Evolutionary conservation across 768 basidiomycete species (phyloP), one percentile per base, ranked within the genome.

Genomic region (Mrakia frigida): DNA sequence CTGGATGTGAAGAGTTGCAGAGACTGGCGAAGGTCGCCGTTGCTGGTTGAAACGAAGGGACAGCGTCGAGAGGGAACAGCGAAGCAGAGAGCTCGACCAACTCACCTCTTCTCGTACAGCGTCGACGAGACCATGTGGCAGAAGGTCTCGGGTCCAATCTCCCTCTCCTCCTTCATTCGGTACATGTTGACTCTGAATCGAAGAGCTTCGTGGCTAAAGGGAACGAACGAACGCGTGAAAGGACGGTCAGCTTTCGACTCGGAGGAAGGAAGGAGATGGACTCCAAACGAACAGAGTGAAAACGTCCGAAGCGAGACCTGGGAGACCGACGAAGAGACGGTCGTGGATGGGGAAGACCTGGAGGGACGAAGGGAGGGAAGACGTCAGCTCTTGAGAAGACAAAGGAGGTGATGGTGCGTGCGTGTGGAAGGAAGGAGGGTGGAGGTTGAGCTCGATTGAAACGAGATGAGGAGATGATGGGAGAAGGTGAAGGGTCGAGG

Each of bases 171-270:
- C 84, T 99, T 99, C 87, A 99, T 98, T 43, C 93, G 92, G 85
- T 98, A 98, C 93, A 98, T 95, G 86, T 99, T 99, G 76, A 96
- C 91, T 79, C 94, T 88, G 85, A 91, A 95, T 73, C 97, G 90
- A 82, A 98, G 91, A 56, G 89, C 88, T 84, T 98, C 96, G 80
- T 89, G 90, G 76, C 95, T 97, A 81, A 0, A 37, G 52, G 6
- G 60, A 25, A 46, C 46, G 18, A 50, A 50, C 16, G 46, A 50
- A 46, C 3, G 53, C 74, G 70, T 39, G 2, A 21, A 4, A 56
- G 43, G 6, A 21, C 31, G 63, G 23, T 25, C 61, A 50, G 25
- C 28, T 28, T n/a, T 28, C 43, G 33, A 39, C 6, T 60, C 4
- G 60, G 25, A 28, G 41, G 65, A 39, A 50, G 25, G 37, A n/a